Conservation (phyloP, 2,329 filamentous ascomycete species). For the Colletotrichum camelliae region DNA sequence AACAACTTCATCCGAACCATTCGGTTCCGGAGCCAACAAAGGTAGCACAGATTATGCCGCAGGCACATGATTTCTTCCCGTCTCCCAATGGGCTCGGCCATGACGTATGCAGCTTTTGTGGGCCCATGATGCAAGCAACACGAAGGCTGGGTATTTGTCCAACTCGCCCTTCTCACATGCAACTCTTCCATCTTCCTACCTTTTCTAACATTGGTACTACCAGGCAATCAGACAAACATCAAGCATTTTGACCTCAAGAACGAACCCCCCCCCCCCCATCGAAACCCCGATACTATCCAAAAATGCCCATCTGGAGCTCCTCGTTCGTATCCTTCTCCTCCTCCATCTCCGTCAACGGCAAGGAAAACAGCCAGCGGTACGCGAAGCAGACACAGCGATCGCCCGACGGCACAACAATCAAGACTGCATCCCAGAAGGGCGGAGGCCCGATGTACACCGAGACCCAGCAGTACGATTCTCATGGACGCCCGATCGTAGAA, state of each 20-base stretch:
- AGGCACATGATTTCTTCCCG: neutral
- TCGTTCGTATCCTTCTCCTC: conserved; percentile 13
- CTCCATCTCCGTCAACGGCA: conserved; percentile 5
- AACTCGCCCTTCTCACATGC: neutral
- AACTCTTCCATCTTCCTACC: rapidly evolving
- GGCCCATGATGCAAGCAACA: neutral
- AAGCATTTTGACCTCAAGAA: neutral
- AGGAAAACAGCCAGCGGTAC: conserved; percentile 2
- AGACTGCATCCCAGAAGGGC: neutral
- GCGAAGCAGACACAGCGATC: neutral
- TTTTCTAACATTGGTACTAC: neutral
- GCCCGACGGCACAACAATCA: neutral
- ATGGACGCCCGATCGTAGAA: neutral
- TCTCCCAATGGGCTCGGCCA: neutral
- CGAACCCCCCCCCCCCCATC: too few relatives aligned
- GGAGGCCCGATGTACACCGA: neutral
- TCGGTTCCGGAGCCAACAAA: neutral
- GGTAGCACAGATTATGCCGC: neutral
- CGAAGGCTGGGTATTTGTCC: neutral
- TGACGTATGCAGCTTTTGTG: neutral
- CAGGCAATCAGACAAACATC: rapidly evolving
- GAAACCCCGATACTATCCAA: neutral
- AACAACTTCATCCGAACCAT: rapidly evolving
- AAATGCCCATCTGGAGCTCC: neutral
- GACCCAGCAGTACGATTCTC: conserved; percentile 2